Evolutionary conservation across 306 rosid genomes (phyloP), one percentile per base, ranked within the genome.

Genomic region (Pachyrhizus erosus): DNA sequence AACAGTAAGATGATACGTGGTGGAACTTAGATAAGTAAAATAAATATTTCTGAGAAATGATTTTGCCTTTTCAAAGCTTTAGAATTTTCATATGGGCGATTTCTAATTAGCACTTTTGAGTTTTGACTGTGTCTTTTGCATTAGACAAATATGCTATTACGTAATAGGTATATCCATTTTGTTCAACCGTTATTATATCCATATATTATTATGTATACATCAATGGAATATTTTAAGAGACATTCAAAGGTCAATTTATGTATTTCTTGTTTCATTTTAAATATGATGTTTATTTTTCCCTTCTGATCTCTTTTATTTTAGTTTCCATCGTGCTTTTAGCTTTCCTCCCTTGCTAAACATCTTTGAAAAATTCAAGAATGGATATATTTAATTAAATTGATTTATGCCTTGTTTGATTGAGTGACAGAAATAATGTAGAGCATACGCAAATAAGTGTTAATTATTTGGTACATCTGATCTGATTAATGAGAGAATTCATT

Each of bases 111-210:
- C 24, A 11, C 48, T 73, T 21, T 51, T 3, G 24, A 11, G 31
- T 73, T 21, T 51, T 3, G 24, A 33, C 66, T 12, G 51, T 54
- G n/a, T 71, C 8, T 70, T 37, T 23, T 57, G 76, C 21, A 0
- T 20, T 39, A 61, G 80, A 37, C 12, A 75, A 15, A 15, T 48
- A 26, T 24, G 45, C 31, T 55, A 57, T 75, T 58, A 75, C 70
- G 23, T 58, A 57, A 23, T 23, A 76, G 7, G 77, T 42, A 15
- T 42, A 42, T 60, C 20, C n/a, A 24, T 26, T 26, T 42, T 26
- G 24, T 40, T 24, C 14, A 60, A 42, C 60, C 7, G 40, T 61
- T 60, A 26, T 27, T 58, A 26, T 43, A 40, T 34, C 10, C 48
- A 15, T 48, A 48, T 3, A 34, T 34, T 15, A n/a, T 43, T 9